Evolutionary conservation across 148 eudicot species (phyloP).

Genomic region (Chenopodium quinoa): DNA sequence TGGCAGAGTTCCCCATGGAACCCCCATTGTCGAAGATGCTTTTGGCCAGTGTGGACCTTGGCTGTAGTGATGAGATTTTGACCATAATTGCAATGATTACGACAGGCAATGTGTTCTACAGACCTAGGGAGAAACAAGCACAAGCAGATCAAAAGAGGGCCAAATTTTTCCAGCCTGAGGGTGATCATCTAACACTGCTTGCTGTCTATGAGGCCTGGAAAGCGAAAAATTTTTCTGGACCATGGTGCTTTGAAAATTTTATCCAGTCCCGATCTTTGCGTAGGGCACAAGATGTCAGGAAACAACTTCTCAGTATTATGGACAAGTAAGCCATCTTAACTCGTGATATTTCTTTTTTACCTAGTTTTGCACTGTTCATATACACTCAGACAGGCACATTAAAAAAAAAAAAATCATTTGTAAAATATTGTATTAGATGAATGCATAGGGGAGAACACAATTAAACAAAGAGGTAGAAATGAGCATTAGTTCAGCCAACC

Average conservation of each 20-base stretch:
- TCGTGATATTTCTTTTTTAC: neutral
- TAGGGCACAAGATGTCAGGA: conserved; percentile 95
- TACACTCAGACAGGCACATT: neutral
- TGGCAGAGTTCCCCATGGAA: conserved; percentile 93
- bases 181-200: conserved; percentile 89
- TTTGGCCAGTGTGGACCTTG: conserved; percentile 90
- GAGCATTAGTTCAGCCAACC: neutral
- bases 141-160: conserved; percentile 92
- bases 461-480: neutral
- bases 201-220: conserved; percentile 99
- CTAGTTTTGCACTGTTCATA: neutral
- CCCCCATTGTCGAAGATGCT: conserved; percentile 96
- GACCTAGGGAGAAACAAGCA: conserved; percentile 98
- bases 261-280: conserved; percentile 89
- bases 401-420: neutral
- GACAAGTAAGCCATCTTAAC: conserved; percentile 63
- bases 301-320: conserved; percentile 91
- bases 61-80: conserved; percentile 90
- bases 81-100: conserved; percentile 96
- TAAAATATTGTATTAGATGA: neutral
- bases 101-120: conserved; percentile 82
- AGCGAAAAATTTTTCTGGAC: conserved; percentile 80
- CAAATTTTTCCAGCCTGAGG: conserved; percentile 94
- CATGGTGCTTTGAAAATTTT: conserved; percentile 96
- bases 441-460: neutral